These are phyloP conservation scores for Phytophthora capsici DNA, from an alignment of 352 stramenopile genomes.

Conservation along the genomic window DNA sequence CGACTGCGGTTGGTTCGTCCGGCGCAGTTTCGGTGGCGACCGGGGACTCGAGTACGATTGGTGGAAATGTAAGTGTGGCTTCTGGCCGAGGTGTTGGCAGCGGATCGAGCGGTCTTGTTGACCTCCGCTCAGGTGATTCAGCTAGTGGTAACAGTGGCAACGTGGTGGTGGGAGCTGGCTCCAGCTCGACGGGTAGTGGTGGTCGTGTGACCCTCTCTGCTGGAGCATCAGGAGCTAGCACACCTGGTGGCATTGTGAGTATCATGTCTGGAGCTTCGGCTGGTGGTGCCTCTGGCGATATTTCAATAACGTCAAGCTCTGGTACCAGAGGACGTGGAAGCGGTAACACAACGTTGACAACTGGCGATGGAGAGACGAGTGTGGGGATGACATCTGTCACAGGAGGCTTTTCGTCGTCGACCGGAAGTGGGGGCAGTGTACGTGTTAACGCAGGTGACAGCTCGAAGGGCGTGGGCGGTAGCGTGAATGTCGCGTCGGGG, in stretches of 20 bases:
- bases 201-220: conserved; percentile 22
- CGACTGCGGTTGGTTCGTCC: too few relatives aligned
- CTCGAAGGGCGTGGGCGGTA: conserved; percentile 18
- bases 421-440: conserved; percentile 22
- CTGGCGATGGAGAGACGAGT: conserved; percentile 25
- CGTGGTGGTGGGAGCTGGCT: conserved; percentile 18
- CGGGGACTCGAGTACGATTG: too few relatives aligned
- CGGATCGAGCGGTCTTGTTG: neutral
- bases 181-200: conserved; percentile 21
- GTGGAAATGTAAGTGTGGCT: too few relatives aligned
- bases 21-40: too few relatives aligned
- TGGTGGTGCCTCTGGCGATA: conserved; percentile 10
- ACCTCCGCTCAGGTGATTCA: conserved; percentile 10
- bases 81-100: neutral
- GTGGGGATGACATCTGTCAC: conserved; percentile 29
- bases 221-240: conserved; percentile 17
- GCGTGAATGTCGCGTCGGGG: conserved; percentile 29
- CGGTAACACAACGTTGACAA: conserved; percentile 26
- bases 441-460: conserved; percentile 20
- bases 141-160: too few relatives aligned
- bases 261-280: conserved; percentile 21
- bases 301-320: conserved; percentile 20
- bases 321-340: conserved; percentile 20
- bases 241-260: conserved; percentile 18
- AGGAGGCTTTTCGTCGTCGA: conserved; percentile 26